Percentiles rank a stretch among this genome's conserved stretches.
Evolutionary conservation across 2,329 filamentous ascomycete genomes (phyloP).

Genomic region (Paramyrothecium roridum): DNA sequence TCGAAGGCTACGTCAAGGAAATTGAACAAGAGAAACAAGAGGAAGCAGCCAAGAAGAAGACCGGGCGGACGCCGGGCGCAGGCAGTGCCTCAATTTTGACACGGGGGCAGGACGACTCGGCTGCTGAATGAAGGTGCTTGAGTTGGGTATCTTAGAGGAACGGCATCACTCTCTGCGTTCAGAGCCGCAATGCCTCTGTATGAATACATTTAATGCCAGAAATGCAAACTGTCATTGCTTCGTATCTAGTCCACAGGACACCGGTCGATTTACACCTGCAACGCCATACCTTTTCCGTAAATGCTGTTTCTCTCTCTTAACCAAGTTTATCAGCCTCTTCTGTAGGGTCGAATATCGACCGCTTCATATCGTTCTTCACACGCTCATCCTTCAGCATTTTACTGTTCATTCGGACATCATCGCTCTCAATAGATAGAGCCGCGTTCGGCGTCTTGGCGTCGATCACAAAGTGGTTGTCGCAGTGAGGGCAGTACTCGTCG

Average conservation of each 20-base stretch:
- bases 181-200: constrained; percentile 29
- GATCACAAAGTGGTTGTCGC: constrained; percentile 96
- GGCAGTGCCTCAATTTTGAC: constrained; percentile 74
- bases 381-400: constrained; percentile 94
- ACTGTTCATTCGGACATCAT: constrained; percentile 80
- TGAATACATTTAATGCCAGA: constrained; percentile 31
- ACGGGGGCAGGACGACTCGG: constrained; percentile 45
- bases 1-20: constrained; percentile 95
- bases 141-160: constrained; percentile 19
- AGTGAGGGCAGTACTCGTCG: constrained; percentile 98
- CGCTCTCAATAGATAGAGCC: constrained; percentile 81
- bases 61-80: constrained; percentile 66
- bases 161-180: constrained; percentile 19
- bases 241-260: constrained; percentile 12
- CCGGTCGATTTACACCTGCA: constrained; percentile 20
- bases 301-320: constrained; percentile 35
- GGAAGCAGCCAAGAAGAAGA: constrained; percentile 97
- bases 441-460: constrained; percentile 84
- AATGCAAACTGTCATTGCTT: constrained; percentile 12
- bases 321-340: constrained; percentile 74
- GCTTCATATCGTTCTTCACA: constrained; percentile 54
- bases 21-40: constrained; percentile 99
- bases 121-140: constrained; percentile 27
- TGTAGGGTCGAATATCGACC: constrained; percentile 73
- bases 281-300: constrained; percentile 22